A percentile compares a stretch with the other conserved stretches of the same genome.
phyloP scores from a whole-genome alignment of 768 basidiomycete species.

The Leccinum boreale region DNA sequence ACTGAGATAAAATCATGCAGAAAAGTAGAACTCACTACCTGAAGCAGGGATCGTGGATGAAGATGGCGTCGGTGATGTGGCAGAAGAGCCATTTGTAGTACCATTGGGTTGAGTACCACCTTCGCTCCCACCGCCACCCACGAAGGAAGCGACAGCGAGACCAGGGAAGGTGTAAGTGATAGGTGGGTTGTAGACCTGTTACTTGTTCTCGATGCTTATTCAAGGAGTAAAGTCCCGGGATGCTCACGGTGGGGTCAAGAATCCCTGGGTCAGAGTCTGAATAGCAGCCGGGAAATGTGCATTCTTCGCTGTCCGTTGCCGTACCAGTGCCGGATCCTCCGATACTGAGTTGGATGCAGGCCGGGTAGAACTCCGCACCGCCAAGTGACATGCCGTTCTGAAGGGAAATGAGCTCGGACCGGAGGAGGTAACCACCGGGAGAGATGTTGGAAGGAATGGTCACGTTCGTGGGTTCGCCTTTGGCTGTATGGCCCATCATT shows the following conservation, averaged over 20 bases:
- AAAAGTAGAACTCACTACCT: constrained; percentile 14
- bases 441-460: constrained; percentile 51
- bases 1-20: not conserved
- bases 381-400: constrained; percentile 54
- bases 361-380: constrained; percentile 48
- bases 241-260: constrained; percentile 43
- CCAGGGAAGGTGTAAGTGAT: constrained; percentile 52
- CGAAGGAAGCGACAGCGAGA: constrained; percentile 45
- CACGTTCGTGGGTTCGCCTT: constrained; percentile 37
- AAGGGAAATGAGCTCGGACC: constrained; percentile 76
- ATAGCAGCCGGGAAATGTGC: constrained; percentile 70
- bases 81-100: constrained; percentile 14
- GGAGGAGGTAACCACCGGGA: constrained; percentile 69
- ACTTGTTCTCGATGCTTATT: not conserved
- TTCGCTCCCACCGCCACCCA: constrained; percentile 14
- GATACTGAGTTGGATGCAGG: constrained; percentile 28
- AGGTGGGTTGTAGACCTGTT: constrained; percentile 31
- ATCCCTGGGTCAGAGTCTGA: constrained; percentile 68
- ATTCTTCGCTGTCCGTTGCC: constrained; percentile 35
- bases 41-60: constrained; percentile 16
- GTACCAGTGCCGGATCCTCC: constrained; percentile 25
- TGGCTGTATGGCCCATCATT: constrained; percentile 22
- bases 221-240: not conserved
- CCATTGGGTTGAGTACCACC: constrained; percentile 24
- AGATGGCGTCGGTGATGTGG: constrained; percentile 9